Evolutionary conservation across 768 basidiomycete genomes (phyloP).

Genomic region (Artomyces pyxidatus): DNA sequence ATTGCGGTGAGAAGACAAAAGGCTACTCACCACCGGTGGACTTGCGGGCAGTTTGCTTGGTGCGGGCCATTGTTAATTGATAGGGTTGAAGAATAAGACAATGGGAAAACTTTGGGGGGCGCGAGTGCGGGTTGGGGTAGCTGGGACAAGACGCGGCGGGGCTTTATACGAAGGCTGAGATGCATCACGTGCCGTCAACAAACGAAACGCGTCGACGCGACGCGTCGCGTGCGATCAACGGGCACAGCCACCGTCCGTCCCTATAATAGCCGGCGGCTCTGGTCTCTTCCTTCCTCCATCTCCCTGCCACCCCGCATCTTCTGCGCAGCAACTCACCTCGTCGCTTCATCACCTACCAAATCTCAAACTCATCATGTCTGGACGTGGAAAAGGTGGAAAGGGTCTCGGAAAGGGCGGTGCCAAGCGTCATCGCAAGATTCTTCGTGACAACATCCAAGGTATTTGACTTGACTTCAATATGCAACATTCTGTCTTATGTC

Average conservation of each 20-base stretch:
- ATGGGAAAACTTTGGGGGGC: neutral
- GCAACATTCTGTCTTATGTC: neutral
- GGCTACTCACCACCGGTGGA: constrained; percentile 57
- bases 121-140: neutral
- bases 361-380: constrained; percentile 47
- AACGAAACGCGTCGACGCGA: constrained; percentile 16
- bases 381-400: constrained; percentile 76
- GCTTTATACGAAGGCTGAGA: constrained; percentile 1
- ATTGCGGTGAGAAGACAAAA: neutral
- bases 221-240: constrained; percentile 1
- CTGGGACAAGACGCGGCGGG: constrained; percentile 3
- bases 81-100: constrained; percentile 1
- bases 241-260: constrained; percentile 9
- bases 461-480: constrained; percentile 12
- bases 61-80: constrained; percentile 50
- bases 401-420: constrained; percentile 76
- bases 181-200: constrained; percentile 12
- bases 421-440: constrained; percentile 75
- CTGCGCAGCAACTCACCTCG: constrained; percentile 6
- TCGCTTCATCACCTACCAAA: neutral
- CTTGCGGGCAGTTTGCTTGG: constrained; percentile 73
- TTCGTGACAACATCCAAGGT: constrained; percentile 80
- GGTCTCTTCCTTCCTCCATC: neutral
- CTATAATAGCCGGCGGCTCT: constrained; percentile 19
- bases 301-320: constrained; percentile 4